Evolutionary conservation across 495 filamentous ascomycete genomes (phyloP), one percentile per base, ranked within the genome.

Genomic region (Penicillium maclennaniae): DNA sequence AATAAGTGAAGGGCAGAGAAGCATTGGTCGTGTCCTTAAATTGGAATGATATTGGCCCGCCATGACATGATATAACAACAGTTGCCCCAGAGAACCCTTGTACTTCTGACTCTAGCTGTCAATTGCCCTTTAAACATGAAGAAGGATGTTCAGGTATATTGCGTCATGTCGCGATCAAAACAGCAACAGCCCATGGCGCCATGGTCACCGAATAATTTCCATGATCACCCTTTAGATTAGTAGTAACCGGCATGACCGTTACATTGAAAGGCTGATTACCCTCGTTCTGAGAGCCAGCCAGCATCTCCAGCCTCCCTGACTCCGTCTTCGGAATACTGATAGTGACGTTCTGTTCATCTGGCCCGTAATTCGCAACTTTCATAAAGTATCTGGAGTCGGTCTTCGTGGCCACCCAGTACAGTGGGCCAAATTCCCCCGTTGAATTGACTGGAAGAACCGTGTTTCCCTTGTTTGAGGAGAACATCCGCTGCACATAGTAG

Each of bases 321-420:
- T 43, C 53, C 5, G 66, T 68, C 8, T 60, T 55, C 6, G 60
- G 59, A 27, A 72, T 53, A 8, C 45, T 63, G 19, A 68, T 50
- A 8, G 51, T 54, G 3, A 72, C 60, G 4, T 52, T 66, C 39
- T 64, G 61, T 10, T 55, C 40, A 0, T 61, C 43, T 1, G 50
- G 21, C 9, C 66, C 65, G 47, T 58, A 72, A 49, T 65, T 70
- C 25, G 64, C 73, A 48, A 60, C 48, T 59, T 75, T 74, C 21
- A 76, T 41, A 27, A 60, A 61, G 27, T 70, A 64, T 7, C 64
- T 63, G 4, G 58, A 59, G 1, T 68, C 60, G 19, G 60, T 69
- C 16, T 62, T 67, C 9, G 77, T 71, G 6, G 82, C 82, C 3
- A 82, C 83, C 63, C 79, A 87, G 66, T 81, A 88, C 0, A 81